Evolutionary conservation across 2,329 filamentous ascomycete genomes (phyloP).

Genomic region (Decorospora gaudefroyi): DNA sequence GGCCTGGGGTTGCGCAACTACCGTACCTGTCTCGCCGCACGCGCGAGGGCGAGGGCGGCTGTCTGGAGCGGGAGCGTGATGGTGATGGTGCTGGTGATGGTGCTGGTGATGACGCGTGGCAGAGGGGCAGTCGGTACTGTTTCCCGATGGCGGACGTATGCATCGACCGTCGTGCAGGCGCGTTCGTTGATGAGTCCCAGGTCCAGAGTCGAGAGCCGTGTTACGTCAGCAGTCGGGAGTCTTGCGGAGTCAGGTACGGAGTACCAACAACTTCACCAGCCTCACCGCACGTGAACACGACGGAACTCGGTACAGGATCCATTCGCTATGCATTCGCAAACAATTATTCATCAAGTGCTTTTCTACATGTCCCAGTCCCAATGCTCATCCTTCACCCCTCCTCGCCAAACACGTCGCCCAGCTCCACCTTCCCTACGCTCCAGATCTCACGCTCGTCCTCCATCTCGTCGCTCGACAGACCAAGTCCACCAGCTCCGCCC

Average conservation of each 20-base stretch:
- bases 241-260: conserved; percentile 26
- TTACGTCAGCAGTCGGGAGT: conserved; percentile 36
- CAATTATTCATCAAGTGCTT: background rate
- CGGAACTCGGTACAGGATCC: background rate
- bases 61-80: no score
- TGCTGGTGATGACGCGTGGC: no score
- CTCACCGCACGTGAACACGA: no score
- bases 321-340: conserved; percentile 14
- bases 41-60: conserved; percentile 4
- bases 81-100: no score
- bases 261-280: conserved; percentile 3
- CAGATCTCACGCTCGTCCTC: conserved; percentile 96
- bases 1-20: background rate
- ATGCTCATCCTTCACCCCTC: conserved; percentile 6
- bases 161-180: conserved; percentile 21
- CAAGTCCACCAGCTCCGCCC: conserved; percentile 82
- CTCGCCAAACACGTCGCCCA: conserved; percentile 60
- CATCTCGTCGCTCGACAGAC: conserved; percentile 84
- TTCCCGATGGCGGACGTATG: conserved; percentile 16
- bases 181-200: conserved; percentile 31
- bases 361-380: background rate
- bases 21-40: background rate
- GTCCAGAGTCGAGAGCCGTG: conserved; percentile 16
- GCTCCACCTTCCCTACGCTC: conserved; percentile 89
- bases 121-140: conserved; percentile 12